phyloP scores from a whole-genome alignment of 2,329 filamentous ascomycete species.

The Helotiales sp. region DNA sequence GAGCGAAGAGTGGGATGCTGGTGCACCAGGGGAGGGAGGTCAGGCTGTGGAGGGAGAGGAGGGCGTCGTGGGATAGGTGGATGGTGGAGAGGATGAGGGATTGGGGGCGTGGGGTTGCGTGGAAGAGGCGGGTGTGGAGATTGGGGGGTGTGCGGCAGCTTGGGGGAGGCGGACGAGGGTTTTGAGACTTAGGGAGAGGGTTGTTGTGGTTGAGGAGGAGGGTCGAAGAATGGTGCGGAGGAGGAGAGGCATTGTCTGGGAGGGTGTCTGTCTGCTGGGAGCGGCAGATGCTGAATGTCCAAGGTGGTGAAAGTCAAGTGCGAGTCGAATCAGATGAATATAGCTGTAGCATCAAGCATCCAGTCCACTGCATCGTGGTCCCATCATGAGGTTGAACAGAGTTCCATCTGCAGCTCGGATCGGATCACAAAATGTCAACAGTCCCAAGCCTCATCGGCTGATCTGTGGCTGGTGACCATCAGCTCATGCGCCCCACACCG shows the following conservation, averaged over 20 bases:
- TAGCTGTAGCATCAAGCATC: neutral
- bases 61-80: constrained; percentile 48
- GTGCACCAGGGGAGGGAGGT: constrained; percentile 58
- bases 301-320: neutral
- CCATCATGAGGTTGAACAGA: neutral
- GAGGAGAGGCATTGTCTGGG: neutral
- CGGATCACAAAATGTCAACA: constrained; percentile 4
- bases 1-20: constrained; percentile 58
- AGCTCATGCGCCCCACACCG: neutral
- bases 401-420: neutral
- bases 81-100: constrained; percentile 47
- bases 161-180: constrained; percentile 34
- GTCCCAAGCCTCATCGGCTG: constrained; percentile 1
- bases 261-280: neutral
- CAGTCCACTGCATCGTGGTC: neutral
- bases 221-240: constrained; percentile 1
- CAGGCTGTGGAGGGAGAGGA: constrained; percentile 55
- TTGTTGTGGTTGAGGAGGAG: neutral
- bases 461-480: constrained; percentile 11
- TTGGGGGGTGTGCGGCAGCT: constrained; percentile 46
- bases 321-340: neutral
- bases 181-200: neutral
- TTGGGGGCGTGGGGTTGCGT: constrained; percentile 50
- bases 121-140: constrained; percentile 54
- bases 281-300: neutral